Evolutionary conservation across 371 early-diverging fungal genomes (phyloP).

Genomic region (Syncephalastrum racemosum): DNA sequence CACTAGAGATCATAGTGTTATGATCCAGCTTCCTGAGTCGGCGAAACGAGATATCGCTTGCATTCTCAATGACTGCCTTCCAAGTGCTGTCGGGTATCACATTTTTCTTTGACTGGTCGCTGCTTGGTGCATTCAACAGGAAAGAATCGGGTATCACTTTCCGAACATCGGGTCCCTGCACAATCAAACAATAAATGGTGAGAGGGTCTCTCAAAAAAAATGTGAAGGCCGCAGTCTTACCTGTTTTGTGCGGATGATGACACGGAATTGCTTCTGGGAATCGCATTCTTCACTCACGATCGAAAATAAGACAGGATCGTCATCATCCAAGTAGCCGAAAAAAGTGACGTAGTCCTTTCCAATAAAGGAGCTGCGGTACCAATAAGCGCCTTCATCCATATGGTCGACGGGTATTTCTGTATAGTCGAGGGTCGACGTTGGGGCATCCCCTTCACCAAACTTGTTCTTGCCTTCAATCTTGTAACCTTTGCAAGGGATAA

Average conservation of each 20-base stretch:
- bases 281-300: slow-evolving; percentile 18
- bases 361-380: slow-evolving; percentile 38
- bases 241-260: slow-evolving; percentile 37
- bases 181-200: background rate
- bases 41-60: slow-evolving; percentile 20
- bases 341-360: slow-evolving; percentile 38
- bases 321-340: slow-evolving; percentile 24
- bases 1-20: slow-evolving; percentile 42
- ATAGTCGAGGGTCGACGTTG: slow-evolving; percentile 10
- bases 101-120: slow-evolving; percentile 8
- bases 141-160: slow-evolving; percentile 27
- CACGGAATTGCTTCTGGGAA: slow-evolving; percentile 24
- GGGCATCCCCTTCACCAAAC: slow-evolving; percentile 13
- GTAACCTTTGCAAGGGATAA: slow-evolving; percentile 30
- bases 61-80: slow-evolving; percentile 20
- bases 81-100: slow-evolving; percentile 18
- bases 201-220: background rate
- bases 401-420: slow-evolving; percentile 17
- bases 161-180: slow-evolving; percentile 20
- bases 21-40: slow-evolving; percentile 32
- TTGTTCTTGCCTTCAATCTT: slow-evolving; percentile 25
- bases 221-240: slow-evolving; percentile 16
- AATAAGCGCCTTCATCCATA: slow-evolving; percentile 31
- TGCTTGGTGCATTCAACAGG: slow-evolving; percentile 17
- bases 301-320: slow-evolving; percentile 16